Evolutionary conservation across 2,329 filamentous ascomycete genomes (phyloP), one percentile per base, ranked within the genome.

Genomic region (Saccharata proteae): DNA sequence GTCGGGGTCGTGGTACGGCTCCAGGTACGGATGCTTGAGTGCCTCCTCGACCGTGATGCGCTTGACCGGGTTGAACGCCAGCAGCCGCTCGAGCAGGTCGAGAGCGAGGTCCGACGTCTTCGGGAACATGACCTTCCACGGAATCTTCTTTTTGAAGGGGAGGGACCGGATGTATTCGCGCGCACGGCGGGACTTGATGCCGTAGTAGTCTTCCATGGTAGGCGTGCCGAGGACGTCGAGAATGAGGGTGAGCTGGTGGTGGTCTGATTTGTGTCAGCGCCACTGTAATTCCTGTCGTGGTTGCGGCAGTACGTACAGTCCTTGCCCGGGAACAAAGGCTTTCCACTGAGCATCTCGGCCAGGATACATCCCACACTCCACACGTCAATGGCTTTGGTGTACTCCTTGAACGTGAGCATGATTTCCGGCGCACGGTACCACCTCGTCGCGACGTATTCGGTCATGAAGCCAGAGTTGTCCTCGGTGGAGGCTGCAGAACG

Each of bases 381-480:
- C 8, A 98, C 86, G 52, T 98, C 90, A 52, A 98, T 98, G 25
- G 90, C 90, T 63, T 96, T 98, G 48, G 90, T 98, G 65, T 98
- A 98, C 62, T 98, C 90, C 66, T 98, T 96, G 69, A 96, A 98
- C 9, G 90, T 98, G 64, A 98, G 79, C 90, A 98, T 98, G 58
- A 98, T 98, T 58, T 98, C 90, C 3, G 90, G 90, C 5, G 90
- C 90, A 59, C 90, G 85, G 62, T 98, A 98, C 90, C 90, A 98
- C 50, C 90, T 79, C 27, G 90, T 98, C 30, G 90, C 90, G 35
- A 98, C 90, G 56, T 98, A 98, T 92, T 98, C 90, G 11, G 90
- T 98, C 90, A 98, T 98, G 73, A 98, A 98, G 14, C 90, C 90
- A n/a, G 88, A 94, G 63, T 98, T 98, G 59, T 98, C 90, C 53